Conservation (phyloP, 2,329 filamentous ascomycete genomes). For the Xylariaceae sp. region DNA sequence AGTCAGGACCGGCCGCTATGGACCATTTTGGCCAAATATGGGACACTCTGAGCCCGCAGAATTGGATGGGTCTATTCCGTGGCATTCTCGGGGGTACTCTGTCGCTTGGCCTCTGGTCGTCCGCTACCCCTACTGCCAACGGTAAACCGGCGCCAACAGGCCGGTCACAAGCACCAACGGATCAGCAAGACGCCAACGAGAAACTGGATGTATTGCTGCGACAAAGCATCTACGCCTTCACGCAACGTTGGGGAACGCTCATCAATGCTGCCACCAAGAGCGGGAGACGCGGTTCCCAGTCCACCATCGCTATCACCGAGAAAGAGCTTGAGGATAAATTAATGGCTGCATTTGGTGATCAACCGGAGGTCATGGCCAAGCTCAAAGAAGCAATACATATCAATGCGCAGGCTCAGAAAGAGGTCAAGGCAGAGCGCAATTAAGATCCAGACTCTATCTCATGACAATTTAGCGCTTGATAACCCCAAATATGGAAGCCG, state of each 20-base stretch:
- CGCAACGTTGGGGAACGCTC: conserved; percentile 54
- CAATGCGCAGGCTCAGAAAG: conserved; percentile 50
- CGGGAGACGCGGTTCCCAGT: conserved; percentile 46
- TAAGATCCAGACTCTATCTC: too few species aligned
- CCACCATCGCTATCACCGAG: conserved; percentile 42
- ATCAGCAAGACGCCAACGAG: conserved; percentile 56
- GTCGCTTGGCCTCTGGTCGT: conserved; percentile 43
- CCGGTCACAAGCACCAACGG: conserved; percentile 42
- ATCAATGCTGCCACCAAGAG: conserved; percentile 48
- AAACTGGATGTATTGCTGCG: conserved; percentile 60
- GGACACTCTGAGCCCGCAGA: conserved; percentile 40
- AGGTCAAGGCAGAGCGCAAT: conserved; percentile 35
- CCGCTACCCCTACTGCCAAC: neutral
- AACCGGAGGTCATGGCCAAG: conserved; percentile 56
- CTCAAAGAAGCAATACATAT: conserved; percentile 59
- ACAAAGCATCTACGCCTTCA: conserved; percentile 60
- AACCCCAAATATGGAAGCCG: too few species aligned
- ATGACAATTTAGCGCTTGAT: too few species aligned
- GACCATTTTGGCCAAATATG: conserved; percentile 64
- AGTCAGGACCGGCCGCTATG: conserved; percentile 49
- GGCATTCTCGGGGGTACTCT: conserved; percentile 54
- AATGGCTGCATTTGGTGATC: conserved; percentile 53
- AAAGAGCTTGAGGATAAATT: conserved; percentile 55
- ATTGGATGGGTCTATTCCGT: conserved; percentile 53
- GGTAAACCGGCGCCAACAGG: conserved; percentile 15